Percentiles rank a stretch among this genome's conserved stretches.
Evolutionary conservation across 2,329 filamentous ascomycete genomes (phyloP).

Genomic region (Aspergillus tamarii): DNA sequence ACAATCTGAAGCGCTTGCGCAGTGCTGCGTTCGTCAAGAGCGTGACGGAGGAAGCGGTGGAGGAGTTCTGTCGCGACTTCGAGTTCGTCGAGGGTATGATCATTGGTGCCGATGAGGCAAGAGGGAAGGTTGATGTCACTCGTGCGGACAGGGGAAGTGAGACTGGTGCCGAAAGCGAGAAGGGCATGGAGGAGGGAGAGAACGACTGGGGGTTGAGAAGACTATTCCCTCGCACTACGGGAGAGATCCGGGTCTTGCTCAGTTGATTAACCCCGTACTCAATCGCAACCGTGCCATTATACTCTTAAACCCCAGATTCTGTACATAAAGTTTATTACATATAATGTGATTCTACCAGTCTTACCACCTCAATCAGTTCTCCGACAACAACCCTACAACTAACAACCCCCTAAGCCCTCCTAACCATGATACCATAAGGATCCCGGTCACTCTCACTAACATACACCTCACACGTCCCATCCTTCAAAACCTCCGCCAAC

Average conservation of each 20-base stretch:
- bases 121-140: constrained; percentile 36
- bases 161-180: constrained; percentile 28
- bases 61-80: constrained; percentile 84
- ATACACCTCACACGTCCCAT: constrained; percentile 64
- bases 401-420: constrained; percentile 15
- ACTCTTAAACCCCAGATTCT: not conserved
- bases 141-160: constrained; percentile 30
- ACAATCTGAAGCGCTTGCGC: constrained; percentile 74
- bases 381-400: not conserved
- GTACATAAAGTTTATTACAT: not conserved
- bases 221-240: constrained; percentile 65
- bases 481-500: constrained; percentile 53
- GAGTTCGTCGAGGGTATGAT: constrained; percentile 68
- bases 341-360: not conserved
- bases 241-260: constrained; percentile 65
- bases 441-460: constrained; percentile 82
- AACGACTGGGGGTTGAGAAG: constrained; percentile 51
- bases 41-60: constrained; percentile 80
- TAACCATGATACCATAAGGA: constrained; percentile 76
- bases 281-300: not conserved
- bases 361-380: not conserved
- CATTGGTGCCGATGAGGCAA: constrained; percentile 59
- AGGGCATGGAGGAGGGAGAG: constrained; percentile 35
- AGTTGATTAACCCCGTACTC: constrained; percentile 44
- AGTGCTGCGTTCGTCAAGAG: constrained; percentile 72